Evolutionary conservation across 75 land plant species (phyloP), one percentile per base, ranked within the genome.

Genomic region (Picea sitchensis): DNA sequence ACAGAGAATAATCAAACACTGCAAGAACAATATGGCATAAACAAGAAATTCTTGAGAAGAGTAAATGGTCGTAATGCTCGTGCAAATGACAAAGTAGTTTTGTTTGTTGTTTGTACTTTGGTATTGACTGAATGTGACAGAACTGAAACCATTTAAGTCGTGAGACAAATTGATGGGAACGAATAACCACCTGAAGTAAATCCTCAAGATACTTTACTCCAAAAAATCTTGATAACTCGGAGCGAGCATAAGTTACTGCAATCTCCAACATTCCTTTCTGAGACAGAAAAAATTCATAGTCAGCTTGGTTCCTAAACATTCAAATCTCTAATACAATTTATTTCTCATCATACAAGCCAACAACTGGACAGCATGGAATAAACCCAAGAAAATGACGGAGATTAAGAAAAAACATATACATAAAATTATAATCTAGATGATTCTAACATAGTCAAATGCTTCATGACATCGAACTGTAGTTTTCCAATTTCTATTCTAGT

Each of bases 231-330:
- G 76, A 83, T 69, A 96, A 80, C 75, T 94, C 82, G 13, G 71
- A 67, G 38, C 93, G 88, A 56, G 88, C 99, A 82, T 94, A 88
- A 2, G 23, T 74, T 14, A 96, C 88, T 67, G 98, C 98, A 20
- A 82, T 90, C 74, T 94, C 95, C 51, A 90, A 79, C 13, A 78
- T 59, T 41, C 91, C 92, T 79, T 63, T 86, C 96, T 93, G 73
- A 73, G 18, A 20, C 11, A 68, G 23, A 8, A 41, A 31, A 73
- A 78, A 12, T 6, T 44, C 31, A 64, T 0, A 71, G 12, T 71
- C 51, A 71, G 54, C 12, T 51, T 51, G 63, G 3, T 31, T 76
- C 20, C 13, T 41, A 9, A 44, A 41, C 23, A 38, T 34, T 71
- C 73, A 71, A 71, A 71, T 71, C 73, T 18, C n/a, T 41, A 21